Conservation (phyloP, 1,284 basidiomycete species). For the Papiliotrema laurentii region DNA sequence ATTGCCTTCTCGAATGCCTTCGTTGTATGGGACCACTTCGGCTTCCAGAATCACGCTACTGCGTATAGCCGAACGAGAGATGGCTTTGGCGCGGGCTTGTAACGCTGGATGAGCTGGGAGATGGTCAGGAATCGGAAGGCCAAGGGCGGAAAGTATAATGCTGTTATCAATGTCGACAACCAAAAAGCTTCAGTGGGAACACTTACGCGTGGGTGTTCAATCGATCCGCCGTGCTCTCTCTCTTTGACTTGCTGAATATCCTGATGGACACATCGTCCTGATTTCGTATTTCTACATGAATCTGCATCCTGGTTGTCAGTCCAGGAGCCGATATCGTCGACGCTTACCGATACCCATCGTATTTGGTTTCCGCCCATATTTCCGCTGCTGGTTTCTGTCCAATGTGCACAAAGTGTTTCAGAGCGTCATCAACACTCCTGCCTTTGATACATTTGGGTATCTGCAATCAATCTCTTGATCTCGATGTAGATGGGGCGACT, state of each 20-base stretch:
- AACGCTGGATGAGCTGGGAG: constrained; percentile 21
- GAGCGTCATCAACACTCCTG: constrained; percentile 55
- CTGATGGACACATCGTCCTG: constrained; percentile 54
- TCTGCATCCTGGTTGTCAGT: constrained; percentile 56
- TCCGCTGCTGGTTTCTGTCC: constrained; percentile 31
- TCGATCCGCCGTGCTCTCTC: constrained; percentile 72
- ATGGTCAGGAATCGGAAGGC: constrained; percentile 42
- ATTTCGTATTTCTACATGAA: constrained; percentile 61
- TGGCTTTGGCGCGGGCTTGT: constrained; percentile 1
- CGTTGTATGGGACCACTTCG: constrained; percentile 78
- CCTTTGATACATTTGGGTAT: constrained; percentile 77
- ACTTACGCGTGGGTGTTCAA: constrained; percentile 62
- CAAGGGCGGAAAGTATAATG: constrained; percentile 61
- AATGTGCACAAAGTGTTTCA: constrained; percentile 51
- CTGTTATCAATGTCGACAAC: constrained; percentile 38
- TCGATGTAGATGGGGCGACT: constrained; percentile 3
- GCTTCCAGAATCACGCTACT: constrained; percentile 79
- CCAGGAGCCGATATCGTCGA: not conserved
- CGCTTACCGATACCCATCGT: constrained; percentile 73
- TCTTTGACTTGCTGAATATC: constrained; percentile 78
- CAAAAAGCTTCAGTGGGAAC: too few relatives aligned
- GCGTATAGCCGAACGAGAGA: constrained; percentile 51
- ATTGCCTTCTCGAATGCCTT: constrained; percentile 42
- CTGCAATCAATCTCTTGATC: constrained; percentile 45
- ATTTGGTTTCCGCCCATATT: constrained; percentile 82